Conservation (phyloP, 2,329 filamentous ascomycete species). For the Sarocladiaceae sp. region DNA sequence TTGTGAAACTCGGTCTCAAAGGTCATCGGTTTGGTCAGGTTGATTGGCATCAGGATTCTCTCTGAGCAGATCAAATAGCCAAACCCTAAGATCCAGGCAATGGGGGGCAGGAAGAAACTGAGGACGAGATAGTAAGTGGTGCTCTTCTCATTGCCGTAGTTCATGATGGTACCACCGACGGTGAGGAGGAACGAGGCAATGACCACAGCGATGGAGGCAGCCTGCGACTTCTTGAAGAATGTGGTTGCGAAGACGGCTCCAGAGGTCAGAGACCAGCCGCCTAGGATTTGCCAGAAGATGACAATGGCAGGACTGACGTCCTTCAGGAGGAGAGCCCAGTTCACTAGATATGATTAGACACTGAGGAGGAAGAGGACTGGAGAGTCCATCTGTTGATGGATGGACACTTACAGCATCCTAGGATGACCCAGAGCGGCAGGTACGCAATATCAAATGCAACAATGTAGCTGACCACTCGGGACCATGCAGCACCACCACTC, state of each 20-base stretch:
- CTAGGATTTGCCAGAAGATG: conserved; percentile 42
- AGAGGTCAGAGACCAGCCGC: conserved; percentile 54
- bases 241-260: conserved; percentile 53
- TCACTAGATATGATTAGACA: conserved; percentile 17
- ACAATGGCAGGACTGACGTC: conserved; percentile 23
- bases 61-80: not conserved
- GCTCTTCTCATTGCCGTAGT: not conserved
- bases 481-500: conserved; percentile 16
- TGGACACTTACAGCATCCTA: conserved; percentile 19
- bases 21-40: not conserved
- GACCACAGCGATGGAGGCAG: conserved; percentile 26
- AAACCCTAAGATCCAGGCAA: not conserved
- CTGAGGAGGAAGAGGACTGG: not conserved
- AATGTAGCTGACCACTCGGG: conserved; percentile 22
- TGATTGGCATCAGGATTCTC: not conserved
- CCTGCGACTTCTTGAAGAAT: conserved; percentile 30
- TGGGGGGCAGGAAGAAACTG: not conserved
- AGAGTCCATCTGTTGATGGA: no score
- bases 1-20: not conserved
- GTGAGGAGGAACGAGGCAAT: conserved; percentile 24
- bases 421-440: conserved; percentile 36
- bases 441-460: conserved; percentile 20
- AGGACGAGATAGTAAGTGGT: not conserved
- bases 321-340: conserved; percentile 24
- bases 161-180: conserved; percentile 10